phyloP scores from a whole-genome alignment of 2,329 filamentous ascomycete genomes.

The Domatiomyces globalis region DNA sequence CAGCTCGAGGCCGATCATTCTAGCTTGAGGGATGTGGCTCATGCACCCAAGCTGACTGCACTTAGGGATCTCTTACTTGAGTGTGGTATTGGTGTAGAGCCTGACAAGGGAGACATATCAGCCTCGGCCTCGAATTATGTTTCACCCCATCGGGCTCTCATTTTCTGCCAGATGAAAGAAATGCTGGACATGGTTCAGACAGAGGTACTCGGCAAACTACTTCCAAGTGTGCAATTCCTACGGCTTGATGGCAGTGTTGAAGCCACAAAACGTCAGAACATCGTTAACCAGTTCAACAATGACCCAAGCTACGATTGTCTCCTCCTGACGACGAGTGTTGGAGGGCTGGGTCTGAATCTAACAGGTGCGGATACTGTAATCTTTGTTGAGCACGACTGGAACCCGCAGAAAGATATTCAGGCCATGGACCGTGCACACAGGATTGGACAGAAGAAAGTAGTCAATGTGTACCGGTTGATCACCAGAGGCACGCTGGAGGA shows the following conservation, averaged over 20 bases:
- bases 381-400: conserved; percentile 99
- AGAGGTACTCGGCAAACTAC: conserved; percentile 73
- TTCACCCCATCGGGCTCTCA: conserved; percentile 84
- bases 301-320: conserved; percentile 93
- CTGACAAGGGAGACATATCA: conserved; percentile 20
- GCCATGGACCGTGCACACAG: conserved; percentile 98
- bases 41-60: conserved; percentile 85
- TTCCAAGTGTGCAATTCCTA: conserved; percentile 85
- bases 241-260: conserved; percentile 91
- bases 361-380: conserved; percentile 98
- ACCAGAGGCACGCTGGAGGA: conserved; percentile 93
- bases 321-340: conserved; percentile 85
- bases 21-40: conserved; percentile 65
- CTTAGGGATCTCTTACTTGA: conserved; percentile 91
- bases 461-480: conserved; percentile 95
- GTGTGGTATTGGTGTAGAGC: conserved; percentile 75
- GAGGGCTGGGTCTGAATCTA: conserved; percentile 83
- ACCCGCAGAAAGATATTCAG: conserved; percentile 94
- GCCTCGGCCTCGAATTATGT: conserved; percentile 55
- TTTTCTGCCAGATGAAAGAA: conserved; percentile 99
- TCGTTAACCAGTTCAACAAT: conserved; percentile 97
- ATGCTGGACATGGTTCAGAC: conserved; percentile 99
- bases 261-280: conserved; percentile 84
- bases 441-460: conserved; percentile 98
- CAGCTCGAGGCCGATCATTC: conserved; percentile 67